Conservation (phyloP, 2,329 filamentous ascomycete species). For the Parastagonospora avenae region DNA sequence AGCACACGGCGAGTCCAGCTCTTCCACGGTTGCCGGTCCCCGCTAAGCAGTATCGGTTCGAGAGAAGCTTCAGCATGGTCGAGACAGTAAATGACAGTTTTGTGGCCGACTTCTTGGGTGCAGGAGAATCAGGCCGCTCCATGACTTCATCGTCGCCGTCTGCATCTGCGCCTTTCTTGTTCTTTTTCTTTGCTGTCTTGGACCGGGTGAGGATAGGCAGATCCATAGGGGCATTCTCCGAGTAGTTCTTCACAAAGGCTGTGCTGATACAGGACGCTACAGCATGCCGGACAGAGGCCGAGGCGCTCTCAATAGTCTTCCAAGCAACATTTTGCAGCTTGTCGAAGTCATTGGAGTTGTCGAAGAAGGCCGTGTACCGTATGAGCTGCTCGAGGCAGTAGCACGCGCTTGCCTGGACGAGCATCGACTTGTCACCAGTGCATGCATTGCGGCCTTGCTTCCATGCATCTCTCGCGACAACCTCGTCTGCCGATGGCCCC, state of each 20-base stretch:
- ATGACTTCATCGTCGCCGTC: constrained; percentile 76
- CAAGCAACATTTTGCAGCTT: constrained; percentile 80
- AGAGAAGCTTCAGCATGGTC: constrained; percentile 80
- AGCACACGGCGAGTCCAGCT: constrained; percentile 85
- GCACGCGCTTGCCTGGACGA: constrained; percentile 80
- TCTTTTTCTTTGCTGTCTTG: constrained; percentile 73
- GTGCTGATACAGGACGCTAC: constrained; percentile 85
- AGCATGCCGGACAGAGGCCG: constrained; percentile 77
- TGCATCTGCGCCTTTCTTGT: constrained; percentile 66
- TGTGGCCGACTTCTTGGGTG: constrained; percentile 72
- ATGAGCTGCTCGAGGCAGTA: constrained; percentile 77
- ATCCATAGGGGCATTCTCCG: constrained; percentile 57
- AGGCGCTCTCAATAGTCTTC: constrained; percentile 83
- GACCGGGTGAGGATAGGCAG: constrained; percentile 55
- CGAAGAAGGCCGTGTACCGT: constrained; percentile 77
- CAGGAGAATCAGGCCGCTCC: constrained; percentile 73
- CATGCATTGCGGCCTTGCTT: constrained; percentile 83
- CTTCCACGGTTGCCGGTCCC: constrained; percentile 80
- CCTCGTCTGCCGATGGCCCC: constrained; percentile 78
- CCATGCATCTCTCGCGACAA: constrained; percentile 86
- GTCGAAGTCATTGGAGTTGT: constrained; percentile 89
- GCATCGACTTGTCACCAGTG: constrained; percentile 77
- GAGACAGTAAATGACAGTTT: constrained; percentile 74
- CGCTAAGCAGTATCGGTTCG: constrained; percentile 76
- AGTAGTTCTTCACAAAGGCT: constrained; percentile 80